These are phyloP conservation scores for Penstemon barbatus DNA, from an alignment of 257 asterid genomes.

Conservation along the genomic window DNA sequence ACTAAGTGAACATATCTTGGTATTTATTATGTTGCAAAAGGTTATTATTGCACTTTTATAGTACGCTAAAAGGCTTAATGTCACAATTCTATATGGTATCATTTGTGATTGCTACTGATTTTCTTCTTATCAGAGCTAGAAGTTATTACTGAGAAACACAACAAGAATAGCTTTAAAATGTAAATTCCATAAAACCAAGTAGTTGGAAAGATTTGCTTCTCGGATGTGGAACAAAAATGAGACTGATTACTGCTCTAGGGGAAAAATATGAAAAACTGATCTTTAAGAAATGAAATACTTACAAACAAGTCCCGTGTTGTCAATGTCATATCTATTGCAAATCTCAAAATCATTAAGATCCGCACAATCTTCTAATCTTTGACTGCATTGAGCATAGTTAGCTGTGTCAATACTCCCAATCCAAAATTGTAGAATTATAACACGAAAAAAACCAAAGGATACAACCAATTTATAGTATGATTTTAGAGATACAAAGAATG, in stretches of 20 bases:
- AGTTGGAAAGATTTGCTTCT: background rate
- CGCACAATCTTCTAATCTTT: constrained; percentile 68
- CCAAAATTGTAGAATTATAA: constrained; percentile 13
- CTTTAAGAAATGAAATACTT: constrained; percentile 33
- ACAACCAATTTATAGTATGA: background rate
- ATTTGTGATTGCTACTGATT: background rate
- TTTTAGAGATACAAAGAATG: background rate
- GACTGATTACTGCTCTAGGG: background rate
- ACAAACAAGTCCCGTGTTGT: constrained; percentile 89
- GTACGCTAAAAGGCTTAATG: background rate
- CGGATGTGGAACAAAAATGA: background rate
- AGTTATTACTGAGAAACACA: background rate
- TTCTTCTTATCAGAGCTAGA: background rate
- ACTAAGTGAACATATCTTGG: background rate
- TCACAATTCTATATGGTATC: background rate
- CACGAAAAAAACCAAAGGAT: constrained; percentile 10
- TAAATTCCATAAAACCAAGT: background rate
- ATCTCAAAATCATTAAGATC: constrained; percentile 73
- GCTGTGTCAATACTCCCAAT: constrained; percentile 24
- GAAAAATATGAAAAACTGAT: constrained; percentile 5
- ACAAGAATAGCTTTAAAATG: background rate
- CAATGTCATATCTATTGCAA: constrained; percentile 69
- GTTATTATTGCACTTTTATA: background rate
- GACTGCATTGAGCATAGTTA: constrained; percentile 54
- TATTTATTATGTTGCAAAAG: background rate